A percentile compares a stretch with the other conserved stretches of the same genome.
Evolutionary conservation across 345 rosid species (phyloP).

Genomic region (Corchorus capsularis): DNA sequence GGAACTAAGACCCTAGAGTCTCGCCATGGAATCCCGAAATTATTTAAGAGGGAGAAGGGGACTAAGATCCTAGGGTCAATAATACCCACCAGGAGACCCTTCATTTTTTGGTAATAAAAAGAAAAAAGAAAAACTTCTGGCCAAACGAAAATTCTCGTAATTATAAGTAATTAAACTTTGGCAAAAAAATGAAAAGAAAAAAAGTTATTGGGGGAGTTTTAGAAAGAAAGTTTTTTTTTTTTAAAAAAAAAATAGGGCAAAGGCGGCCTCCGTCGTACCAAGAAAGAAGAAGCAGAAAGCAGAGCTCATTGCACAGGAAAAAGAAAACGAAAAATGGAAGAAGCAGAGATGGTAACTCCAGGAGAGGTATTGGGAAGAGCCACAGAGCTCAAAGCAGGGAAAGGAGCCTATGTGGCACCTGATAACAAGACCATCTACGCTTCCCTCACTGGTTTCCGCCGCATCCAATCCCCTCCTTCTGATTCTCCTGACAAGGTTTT

Average conservation of each 20-base stretch:
- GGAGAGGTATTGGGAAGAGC: conserved; percentile 76
- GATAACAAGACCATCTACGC: conserved; percentile 69
- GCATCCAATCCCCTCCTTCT: conserved; percentile 44
- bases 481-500: conserved; percentile 76
- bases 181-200: no score
- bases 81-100: no score
- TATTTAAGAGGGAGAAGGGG: no score
- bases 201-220: background rate
- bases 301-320: no score
- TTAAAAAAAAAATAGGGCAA: background rate
- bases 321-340: conserved; percentile 28
- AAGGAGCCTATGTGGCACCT: conserved; percentile 68
- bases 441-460: conserved; percentile 72
- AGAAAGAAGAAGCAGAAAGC: conserved; percentile 6
- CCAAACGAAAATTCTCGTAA: no score
- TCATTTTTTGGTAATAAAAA: no score
- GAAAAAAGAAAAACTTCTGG: no score
- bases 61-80: no score
- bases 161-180: no score
- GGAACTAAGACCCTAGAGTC: no score
- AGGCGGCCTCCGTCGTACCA: background rate
- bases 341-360: conserved; percentile 67
- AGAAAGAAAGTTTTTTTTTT: background rate
- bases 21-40: no score
- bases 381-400: conserved; percentile 66